Conservation (phyloP, 371 early-diverging fungal genomes). For the Synchytrium microbalum region DNA sequence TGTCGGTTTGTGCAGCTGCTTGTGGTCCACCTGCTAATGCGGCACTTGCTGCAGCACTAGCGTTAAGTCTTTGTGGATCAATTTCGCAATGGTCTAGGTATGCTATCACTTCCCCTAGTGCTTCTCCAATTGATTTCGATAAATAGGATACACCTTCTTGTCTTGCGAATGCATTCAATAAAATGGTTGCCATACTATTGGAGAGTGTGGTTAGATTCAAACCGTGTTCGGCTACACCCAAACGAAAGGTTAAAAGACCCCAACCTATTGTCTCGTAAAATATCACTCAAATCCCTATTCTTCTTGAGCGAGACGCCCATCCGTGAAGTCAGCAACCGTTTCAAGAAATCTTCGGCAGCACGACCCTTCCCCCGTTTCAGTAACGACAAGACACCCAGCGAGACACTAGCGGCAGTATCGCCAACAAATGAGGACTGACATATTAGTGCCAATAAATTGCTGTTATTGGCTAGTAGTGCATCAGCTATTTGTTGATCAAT, state of each 20-base stretch:
- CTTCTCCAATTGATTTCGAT: constrained; percentile 17
- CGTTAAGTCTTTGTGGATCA: constrained; percentile 22
- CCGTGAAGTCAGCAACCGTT: constrained; percentile 23
- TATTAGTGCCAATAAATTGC: constrained; percentile 26
- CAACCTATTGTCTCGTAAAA: constrained; percentile 38
- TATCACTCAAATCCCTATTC: constrained; percentile 34
- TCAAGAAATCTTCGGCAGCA: constrained; percentile 30
- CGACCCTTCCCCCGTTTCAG: constrained; percentile 11
- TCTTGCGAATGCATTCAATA: constrained; percentile 35
- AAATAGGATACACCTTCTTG: constrained; percentile 31
- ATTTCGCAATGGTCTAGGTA: constrained; percentile 34
- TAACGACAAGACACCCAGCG: constrained; percentile 30
- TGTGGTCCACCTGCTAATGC: constrained; percentile 1
- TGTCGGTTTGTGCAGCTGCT: constrained; percentile 8
- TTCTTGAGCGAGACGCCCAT: constrained; percentile 19
- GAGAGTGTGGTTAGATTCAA: background rate
- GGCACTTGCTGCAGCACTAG: background rate
- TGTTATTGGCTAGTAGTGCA: constrained; percentile 26
- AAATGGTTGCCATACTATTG: constrained; percentile 34
- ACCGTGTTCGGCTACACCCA: background rate
- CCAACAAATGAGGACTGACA: constrained; percentile 37
- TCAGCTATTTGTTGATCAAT: constrained; percentile 8
- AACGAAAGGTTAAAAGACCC: background rate
- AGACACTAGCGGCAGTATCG: constrained; percentile 35
- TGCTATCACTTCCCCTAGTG: constrained; percentile 20